Percentiles rank a stretch among this genome's conserved stretches.
These are phyloP conservation scores for Talaromyces funiculosus DNA, from an alignment of 2,329 filamentous ascomycete species.

Conservation along the genomic window DNA sequence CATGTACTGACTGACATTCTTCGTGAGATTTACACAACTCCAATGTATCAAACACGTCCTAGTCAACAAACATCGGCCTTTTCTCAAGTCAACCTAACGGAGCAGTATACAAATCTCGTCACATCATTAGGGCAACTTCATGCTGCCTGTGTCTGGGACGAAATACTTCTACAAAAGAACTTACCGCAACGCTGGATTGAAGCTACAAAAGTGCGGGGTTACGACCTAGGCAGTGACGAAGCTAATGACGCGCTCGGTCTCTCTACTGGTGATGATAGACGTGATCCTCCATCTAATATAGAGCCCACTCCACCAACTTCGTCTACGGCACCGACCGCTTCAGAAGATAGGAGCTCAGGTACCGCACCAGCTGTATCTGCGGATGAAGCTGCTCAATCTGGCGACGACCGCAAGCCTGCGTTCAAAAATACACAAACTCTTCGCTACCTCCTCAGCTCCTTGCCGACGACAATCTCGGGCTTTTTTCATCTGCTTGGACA, in stretches of 20 bases:
- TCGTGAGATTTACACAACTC: slow-evolving; percentile 64
- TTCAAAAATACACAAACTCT: slow-evolving; percentile 76
- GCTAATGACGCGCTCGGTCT: slow-evolving; percentile 33
- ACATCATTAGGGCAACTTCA: slow-evolving; percentile 71
- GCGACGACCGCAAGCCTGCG: slow-evolving; percentile 29
- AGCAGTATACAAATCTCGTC: slow-evolving; percentile 72
- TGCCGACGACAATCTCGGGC: slow-evolving; percentile 73
- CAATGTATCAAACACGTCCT: slow-evolving; percentile 59
- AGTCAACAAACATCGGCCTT: slow-evolving; percentile 58
- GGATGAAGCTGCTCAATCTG: slow-evolving; percentile 8
- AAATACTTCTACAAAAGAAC: slow-evolving; percentile 65
- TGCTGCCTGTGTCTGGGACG: slow-evolving; percentile 76
- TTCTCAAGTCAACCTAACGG: slow-evolving; percentile 72
- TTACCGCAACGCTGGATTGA: slow-evolving; percentile 60
- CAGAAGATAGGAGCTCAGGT: not conserved
- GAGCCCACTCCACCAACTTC: slow-evolving; percentile 20
- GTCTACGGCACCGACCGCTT: not conserved
- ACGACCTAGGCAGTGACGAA: slow-evolving; percentile 35
- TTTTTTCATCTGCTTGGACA: slow-evolving; percentile 84
- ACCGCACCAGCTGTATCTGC: not conserved
- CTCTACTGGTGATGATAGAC: slow-evolving; percentile 19
- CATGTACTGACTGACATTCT: slow-evolving; percentile 72
- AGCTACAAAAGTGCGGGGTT: slow-evolving; percentile 38
- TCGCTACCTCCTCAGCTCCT: slow-evolving; percentile 68
- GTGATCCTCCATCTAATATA: slow-evolving; percentile 18